Base-by-base conservation (phyloP, 306 rosid species). In the Echinosophora koreensis region DNA sequence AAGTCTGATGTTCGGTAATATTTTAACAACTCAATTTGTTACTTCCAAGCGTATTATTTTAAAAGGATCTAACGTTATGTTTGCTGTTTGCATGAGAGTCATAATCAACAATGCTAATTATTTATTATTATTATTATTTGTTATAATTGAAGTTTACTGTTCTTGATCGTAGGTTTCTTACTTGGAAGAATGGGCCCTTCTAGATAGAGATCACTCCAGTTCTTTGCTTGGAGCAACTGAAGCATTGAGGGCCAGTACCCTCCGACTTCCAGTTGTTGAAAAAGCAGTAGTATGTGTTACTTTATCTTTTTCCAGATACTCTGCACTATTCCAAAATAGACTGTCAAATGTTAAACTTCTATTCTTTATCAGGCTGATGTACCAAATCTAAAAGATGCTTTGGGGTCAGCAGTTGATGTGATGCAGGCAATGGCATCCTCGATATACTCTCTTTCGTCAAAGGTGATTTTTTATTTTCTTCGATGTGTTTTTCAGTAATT, bases 201-300 rank as follows among this genome's bases (percentile, higher is more conserved):
- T 96, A 69, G 99, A 96, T 56, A 82, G 91, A 86, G 97, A 96
- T 80, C 99, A 96, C 88, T 87, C 90, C 57, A 85, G 66, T 77
- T 91, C 99, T 81, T 85, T 96, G 92, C 93, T 89, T 76, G 99
- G 98, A 86, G 99, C 98, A 76, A 96, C 90, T 66, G 96, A 96
- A 84, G 97, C 99, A 72, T 91, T 96, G 91, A 91, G 82, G 80
- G 99, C 99, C 87, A 96, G 98, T 83, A 96, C 92, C 35, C 97
- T 96, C 71, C 98, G 99, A 55, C 96, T 96, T 83, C 99, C 99
- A 1, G 89, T 96, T 76, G 90, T 84, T 82, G 98, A 94, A 84
- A 92, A 89, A 86, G 89, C 99, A 84, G 74, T 78, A 4, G 99
- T 96, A 87, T 50, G 91, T 84, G 69, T 62, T 79, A 57, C 72